A percentile compares a stretch with the other conserved stretches of the same genome.
Evolutionary conservation across 331 rosid genomes (phyloP).

Genomic region (Cydonia oblonga): DNA sequence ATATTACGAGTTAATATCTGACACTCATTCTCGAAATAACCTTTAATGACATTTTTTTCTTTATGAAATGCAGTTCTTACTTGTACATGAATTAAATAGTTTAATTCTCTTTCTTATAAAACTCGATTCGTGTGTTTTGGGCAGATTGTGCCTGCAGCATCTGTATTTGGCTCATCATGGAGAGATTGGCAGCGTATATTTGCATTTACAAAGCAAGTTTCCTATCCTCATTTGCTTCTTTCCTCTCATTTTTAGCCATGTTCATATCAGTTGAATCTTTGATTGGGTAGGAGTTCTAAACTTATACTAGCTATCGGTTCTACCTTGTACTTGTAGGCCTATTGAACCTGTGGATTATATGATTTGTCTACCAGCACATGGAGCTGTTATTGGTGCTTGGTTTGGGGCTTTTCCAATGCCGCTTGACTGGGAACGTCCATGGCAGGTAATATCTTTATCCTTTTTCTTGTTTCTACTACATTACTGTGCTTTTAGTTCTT

Average conservation of each 20-base stretch:
- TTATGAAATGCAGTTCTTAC: not conserved
- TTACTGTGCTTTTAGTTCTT: not conserved
- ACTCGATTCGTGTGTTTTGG: not conserved
- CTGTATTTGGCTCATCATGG: conserved; percentile 76
- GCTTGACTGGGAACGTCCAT: conserved; percentile 96
- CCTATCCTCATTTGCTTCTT: not conserved
- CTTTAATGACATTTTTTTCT: not conserved
- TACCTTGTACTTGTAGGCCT: conserved; percentile 38
- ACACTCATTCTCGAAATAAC: not conserved
- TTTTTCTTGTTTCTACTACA: not conserved
- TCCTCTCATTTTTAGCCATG: conserved; percentile 4
- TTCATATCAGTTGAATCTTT: not conserved
- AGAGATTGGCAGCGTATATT: conserved; percentile 70
- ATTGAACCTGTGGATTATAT: conserved; percentile 46
- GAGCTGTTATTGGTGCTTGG: conserved; percentile 86
- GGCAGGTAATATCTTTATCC: conserved; percentile 47
- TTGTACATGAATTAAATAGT: not conserved
- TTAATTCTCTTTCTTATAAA: not conserved
- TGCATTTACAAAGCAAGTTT: conserved; percentile 54
- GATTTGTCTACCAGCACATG: conserved; percentile 77
- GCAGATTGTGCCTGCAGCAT: conserved; percentile 80
- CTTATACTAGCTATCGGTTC: not conserved
- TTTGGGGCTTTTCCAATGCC: conserved; percentile 99
- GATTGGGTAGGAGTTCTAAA: not conserved
- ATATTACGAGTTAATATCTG: not conserved